Evolutionary conservation across 148 eudicot species (phyloP), one percentile per base, ranked within the genome.

Genomic region (Rhododendron mucronatum): DNA sequence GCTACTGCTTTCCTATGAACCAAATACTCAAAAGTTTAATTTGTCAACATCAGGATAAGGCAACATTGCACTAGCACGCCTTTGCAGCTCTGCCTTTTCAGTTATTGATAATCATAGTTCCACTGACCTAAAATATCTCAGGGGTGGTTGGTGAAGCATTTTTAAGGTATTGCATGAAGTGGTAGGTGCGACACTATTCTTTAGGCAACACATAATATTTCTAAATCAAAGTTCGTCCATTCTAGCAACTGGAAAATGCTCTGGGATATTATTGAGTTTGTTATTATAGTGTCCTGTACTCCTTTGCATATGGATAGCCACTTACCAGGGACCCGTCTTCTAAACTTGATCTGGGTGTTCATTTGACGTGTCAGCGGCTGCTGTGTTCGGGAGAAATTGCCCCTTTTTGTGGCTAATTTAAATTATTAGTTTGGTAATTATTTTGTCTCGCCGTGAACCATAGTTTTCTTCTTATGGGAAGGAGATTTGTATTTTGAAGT

Each of bases 381-480:
- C 20, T 73, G 37, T 69, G 78, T 33, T 71, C 33, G 73, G 63
- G 63, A 9, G 44, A 81, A 81, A 51, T 80, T 80, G 83, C 61
- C 47, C 82, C 47, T 28, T 80, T 61, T 26, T 80, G 21, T n/a
- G 55, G 50, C 44, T 50, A 80, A 26, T 80, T 55, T 81, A n/a
- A 30, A 20, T 30, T 2, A 30, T 53, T 81, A 33, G 44, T 44
- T 50, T 50, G 61, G 50, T 79, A 28, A 47, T 45, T 79, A 20
- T 45, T 79, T 47, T 1, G 41, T 80, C 37, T 30, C 1, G 55
- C 63, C 28, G 37, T 35, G 84, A 82, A 3, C 69, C 35, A 61
- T 83, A 75, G 28, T 82, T 51, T 57, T 76, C 26, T 82, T 53
- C 14, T 86, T 69, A 18, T 80, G 73, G 51, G 73, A 45, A 39